Evolutionary conservation across 768 basidiomycete genomes (phyloP).

Genomic region (Panellus pusillus): DNA sequence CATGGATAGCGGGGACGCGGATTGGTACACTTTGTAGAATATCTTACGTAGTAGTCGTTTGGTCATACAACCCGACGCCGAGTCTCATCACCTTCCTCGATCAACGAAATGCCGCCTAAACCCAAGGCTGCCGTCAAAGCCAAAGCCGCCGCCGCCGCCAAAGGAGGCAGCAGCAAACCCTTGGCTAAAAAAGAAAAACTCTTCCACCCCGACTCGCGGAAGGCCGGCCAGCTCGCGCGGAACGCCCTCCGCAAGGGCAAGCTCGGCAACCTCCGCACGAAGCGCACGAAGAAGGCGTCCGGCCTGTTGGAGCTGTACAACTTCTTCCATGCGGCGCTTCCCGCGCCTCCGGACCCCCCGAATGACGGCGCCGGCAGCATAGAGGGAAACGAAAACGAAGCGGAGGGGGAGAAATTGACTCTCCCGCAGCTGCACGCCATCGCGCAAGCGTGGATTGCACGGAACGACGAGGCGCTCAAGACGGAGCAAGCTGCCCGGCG

Average conservation of each 20-base stretch:
- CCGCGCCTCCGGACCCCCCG: background rate
- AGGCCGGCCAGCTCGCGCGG: slow-evolving; percentile 74
- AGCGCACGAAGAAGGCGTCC: slow-evolving; percentile 52
- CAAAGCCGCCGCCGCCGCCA: background rate
- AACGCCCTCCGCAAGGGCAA: slow-evolving; percentile 69
- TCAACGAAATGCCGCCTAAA: slow-evolving; percentile 48
- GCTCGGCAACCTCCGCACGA: slow-evolving; percentile 54
- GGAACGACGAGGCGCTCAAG: slow-evolving; percentile 66
- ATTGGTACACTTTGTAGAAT: too few relatives aligned
- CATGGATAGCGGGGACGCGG: slow-evolving; percentile 4
- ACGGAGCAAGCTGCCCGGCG: slow-evolving; percentile 60
- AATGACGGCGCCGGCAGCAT: too few relatives aligned
- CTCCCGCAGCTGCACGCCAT: slow-evolving; percentile 67
- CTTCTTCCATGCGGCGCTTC: slow-evolving; percentile 72
- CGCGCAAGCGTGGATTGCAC: slow-evolving; percentile 71
- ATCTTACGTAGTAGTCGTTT: too few relatives aligned
- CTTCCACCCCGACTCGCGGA: slow-evolving; percentile 81
- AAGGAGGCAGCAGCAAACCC: slow-evolving; percentile 39
- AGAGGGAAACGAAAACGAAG: slow-evolving; percentile 5
- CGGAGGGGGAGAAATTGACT: slow-evolving; percentile 51
- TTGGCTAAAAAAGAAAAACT: slow-evolving; percentile 57
- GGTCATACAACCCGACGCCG: too few relatives aligned
- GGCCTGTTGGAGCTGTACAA: slow-evolving; percentile 63
- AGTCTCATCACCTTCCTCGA: too few relatives aligned
- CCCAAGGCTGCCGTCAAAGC: slow-evolving; percentile 34